Evolutionary conservation across 139 green algal species (phyloP), one percentile per base, ranked within the genome.

Genomic region (Chlorella sorokiniana): DNA sequence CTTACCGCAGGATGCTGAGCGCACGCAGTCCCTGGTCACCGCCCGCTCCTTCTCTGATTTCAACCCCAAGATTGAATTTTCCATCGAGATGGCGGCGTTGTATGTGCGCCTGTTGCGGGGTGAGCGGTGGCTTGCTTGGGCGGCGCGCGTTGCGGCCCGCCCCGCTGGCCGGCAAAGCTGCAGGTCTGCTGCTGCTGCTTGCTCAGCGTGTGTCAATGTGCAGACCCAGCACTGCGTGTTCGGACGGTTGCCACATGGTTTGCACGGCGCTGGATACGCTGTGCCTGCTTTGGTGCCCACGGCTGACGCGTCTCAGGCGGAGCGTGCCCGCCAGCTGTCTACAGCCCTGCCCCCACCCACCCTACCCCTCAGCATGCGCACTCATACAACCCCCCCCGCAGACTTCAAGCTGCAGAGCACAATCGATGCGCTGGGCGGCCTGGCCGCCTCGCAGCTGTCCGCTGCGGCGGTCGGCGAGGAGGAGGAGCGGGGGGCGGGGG

Each of bases 51-150:
- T 83, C 64, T 45, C 64, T 7, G 16, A 35, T 10, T 79, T 83
- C 14, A 65, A 80, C 64, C 84, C 84, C 2, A 35, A 74, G 20
- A 35, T 83, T 4, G 84, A 88, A 69, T 88, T 83, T 37, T 4
- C 54, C 42, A 62, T 85, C 23, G 84, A 88, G 44, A 40, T 52
- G 0, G 22, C 29, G 0, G 16, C 22, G 8, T 3, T 62, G 2
- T 87, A 84, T 84, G 76, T 63, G 4, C 71, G 27, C 20, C 44
- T 82, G 62, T 63, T 82, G 62, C n/a, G 37, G 33, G 76, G 76
- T 82, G 31, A 69, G 73, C 33, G 29, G 4, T 10, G 23, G 27
- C n/a, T n/a, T n/a, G n/a, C n/a, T n/a, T n/a, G n/a, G n/a, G n/a
- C n/a, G n/a, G n/a, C n/a, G n/a, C n/a, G n/a, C n/a, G n/a, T n/a